These are phyloP conservation scores for Handroanthus guayacan DNA, from an alignment of 257 asterid genomes.

Conservation along the genomic window DNA sequence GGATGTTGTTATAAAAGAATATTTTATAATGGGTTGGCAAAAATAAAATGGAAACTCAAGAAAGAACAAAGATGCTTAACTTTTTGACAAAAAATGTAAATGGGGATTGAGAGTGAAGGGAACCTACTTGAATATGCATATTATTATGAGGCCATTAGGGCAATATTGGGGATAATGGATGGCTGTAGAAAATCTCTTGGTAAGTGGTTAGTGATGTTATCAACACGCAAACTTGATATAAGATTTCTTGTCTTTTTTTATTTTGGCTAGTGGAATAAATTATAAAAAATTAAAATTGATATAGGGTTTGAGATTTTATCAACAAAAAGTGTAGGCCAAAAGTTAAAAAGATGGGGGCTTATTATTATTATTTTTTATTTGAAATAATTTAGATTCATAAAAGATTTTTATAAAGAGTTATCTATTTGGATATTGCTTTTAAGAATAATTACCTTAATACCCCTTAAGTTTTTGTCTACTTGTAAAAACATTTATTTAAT, in stretches of 20 bases:
- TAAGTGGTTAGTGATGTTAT: conserved; percentile 52
- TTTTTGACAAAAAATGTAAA: conserved; percentile 24
- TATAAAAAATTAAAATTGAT: neutral
- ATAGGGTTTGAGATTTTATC: neutral
- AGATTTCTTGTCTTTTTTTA: conserved; percentile 4
- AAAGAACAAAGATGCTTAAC: neutral
- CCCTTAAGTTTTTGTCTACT: too few relatives aligned
- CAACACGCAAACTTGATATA: conserved; percentile 42
- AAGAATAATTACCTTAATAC: too few relatives aligned
- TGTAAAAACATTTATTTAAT: too few relatives aligned
- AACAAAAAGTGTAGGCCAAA: conserved; percentile 1
- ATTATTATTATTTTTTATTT: neutral
- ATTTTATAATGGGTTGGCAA: neutral
- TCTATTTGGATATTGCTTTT: too few relatives aligned
- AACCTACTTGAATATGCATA: conserved; percentile 16
- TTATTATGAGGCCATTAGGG: neutral
- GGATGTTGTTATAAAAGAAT: too few relatives aligned
- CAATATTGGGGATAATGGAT: conserved; percentile 29
- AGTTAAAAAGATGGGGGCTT: neutral
- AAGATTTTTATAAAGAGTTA: neutral
- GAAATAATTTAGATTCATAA: neutral
- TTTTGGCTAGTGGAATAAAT: conserved; percentile 3
- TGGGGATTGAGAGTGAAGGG: conserved; percentile 20
- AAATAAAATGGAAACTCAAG: neutral
- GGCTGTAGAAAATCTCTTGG: neutral